These are phyloP conservation scores for Mycena polygramma DNA, from an alignment of 768 basidiomycete species.

Conservation along the genomic window DNA sequence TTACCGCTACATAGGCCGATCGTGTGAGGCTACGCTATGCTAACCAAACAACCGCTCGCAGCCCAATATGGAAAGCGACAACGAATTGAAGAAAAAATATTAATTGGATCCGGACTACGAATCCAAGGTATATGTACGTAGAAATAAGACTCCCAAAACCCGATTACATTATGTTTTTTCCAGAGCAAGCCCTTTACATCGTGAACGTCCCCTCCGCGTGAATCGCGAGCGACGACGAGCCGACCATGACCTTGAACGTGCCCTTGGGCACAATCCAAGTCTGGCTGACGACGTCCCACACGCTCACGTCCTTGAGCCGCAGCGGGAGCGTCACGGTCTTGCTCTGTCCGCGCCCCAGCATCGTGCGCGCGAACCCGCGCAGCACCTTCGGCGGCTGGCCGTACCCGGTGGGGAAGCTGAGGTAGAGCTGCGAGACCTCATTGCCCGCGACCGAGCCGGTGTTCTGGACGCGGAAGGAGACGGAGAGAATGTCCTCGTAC, in stretches of 20 bases:
- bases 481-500: constrained; percentile 45
- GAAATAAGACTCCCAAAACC: no score
- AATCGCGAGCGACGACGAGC: constrained; percentile 42
- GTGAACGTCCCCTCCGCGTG: constrained; percentile 32
- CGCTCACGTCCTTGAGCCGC: constrained; percentile 32
- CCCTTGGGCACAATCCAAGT: constrained; percentile 50
- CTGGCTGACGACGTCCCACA: constrained; percentile 42
- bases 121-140: no score
- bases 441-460: constrained; percentile 48
- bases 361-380: constrained; percentile 48
- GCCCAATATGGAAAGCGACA: no score
- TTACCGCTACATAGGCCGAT: no score
- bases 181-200: not conserved
- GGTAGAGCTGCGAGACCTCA: constrained; percentile 45
- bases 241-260: constrained; percentile 48
- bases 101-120: no score
- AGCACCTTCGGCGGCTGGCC: constrained; percentile 49
- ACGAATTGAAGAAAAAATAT: no score
- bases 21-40: no score
- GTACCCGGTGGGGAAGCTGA: constrained; percentile 44
- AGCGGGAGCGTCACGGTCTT: constrained; percentile 17
- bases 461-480: constrained; percentile 53
- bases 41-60: no score
- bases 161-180: no score
- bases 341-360: constrained; percentile 34